Conservation (phyloP, 1,139 yeast genomes). For the Pichia sp. region DNA sequence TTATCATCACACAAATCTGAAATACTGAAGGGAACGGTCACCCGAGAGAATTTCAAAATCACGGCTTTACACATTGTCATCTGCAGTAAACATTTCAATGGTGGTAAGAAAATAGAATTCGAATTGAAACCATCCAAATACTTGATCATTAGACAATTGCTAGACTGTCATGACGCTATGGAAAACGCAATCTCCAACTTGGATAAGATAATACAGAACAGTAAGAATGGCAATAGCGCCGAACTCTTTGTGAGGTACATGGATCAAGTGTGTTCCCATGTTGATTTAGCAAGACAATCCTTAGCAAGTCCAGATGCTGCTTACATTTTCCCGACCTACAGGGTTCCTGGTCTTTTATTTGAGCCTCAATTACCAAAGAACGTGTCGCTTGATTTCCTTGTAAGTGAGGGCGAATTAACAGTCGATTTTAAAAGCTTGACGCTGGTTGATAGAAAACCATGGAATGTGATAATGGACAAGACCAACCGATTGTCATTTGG, state of each 20-base stretch:
- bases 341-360: slow-evolving; percentile 23
- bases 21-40: slow-evolving; percentile 32
- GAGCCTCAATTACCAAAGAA: slow-evolving; percentile 29
- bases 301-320: slow-evolving; percentile 28
- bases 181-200: slow-evolving; percentile 29
- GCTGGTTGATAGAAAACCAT: slow-evolving; percentile 30
- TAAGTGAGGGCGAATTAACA: slow-evolving; percentile 32
- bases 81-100: slow-evolving; percentile 26
- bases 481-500: slow-evolving; percentile 29
- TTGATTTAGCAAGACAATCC: slow-evolving; percentile 28
- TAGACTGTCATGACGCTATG: slow-evolving; percentile 34
- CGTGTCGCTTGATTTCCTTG: slow-evolving; percentile 30
- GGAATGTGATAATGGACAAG: slow-evolving; percentile 31
- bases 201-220: slow-evolving; percentile 25
- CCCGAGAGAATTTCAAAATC: slow-evolving; percentile 29
- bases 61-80: slow-evolving; percentile 28
- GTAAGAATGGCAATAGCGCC: slow-evolving; percentile 5
- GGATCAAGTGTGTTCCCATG: slow-evolving; percentile 26
- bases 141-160: slow-evolving; percentile 29
- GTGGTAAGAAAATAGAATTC: slow-evolving; percentile 24
- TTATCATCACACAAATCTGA: slow-evolving; percentile 35
- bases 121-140: slow-evolving; percentile 22
- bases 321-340: slow-evolving; percentile 31
- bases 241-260: slow-evolving; percentile 24
- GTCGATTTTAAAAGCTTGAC: slow-evolving; percentile 31